Evolutionary conservation across 768 basidiomycete species (phyloP), one percentile per base, ranked within the genome.

Genomic region (Baorangia bicolor): DNA sequence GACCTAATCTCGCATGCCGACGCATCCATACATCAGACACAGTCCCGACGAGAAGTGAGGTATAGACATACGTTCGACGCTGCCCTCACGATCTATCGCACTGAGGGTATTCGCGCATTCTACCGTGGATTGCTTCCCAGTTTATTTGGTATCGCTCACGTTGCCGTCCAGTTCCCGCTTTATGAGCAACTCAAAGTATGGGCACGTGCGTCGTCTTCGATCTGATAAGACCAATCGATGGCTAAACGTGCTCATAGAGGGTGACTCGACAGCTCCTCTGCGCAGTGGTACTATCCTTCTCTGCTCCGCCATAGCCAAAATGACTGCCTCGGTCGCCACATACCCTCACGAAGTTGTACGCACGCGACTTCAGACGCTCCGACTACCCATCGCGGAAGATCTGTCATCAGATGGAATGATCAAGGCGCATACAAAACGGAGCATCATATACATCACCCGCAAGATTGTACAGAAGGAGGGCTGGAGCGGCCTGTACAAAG

Each of bases 321-420:
- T 98, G 91, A 87, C 91, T 1, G 97, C 97, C 9, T 94, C 94
- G 18, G 76, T 98, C 20, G 90, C 88, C 35, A 98, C 97, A 33
- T 99, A 99, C 70, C 97, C 97, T 1, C 97, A 99, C 74, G 97
- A 99, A 73, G 97, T 99, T 41, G 81, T 99, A 34, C 90, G 97
- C n/a, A 98, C 97, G n/a, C 85, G 96, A 6, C 74, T 98, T 45
- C 97, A 99, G 73, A 95, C 96, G 4, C 84, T 87, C 63, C 79
- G 83, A 55, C 82, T 84, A 49, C 87, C 84, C 42, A 76, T 90
- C 45, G 77, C 80, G 41, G 80, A 80, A 61, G 80, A 80, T 59
- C 64, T 81, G 61, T 82, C 81, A 5, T 84, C 84, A 14, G 82
- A 84, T 49, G 83, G 84, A 25, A 82, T 85, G 82, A 63, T 85